A percentile compares a stretch with the other conserved stretches of the same genome.
These are phyloP conservation scores for Mortierella hygrophila DNA, from an alignment of 192 early-diverging fungal genomes.

Conservation along the genomic window DNA sequence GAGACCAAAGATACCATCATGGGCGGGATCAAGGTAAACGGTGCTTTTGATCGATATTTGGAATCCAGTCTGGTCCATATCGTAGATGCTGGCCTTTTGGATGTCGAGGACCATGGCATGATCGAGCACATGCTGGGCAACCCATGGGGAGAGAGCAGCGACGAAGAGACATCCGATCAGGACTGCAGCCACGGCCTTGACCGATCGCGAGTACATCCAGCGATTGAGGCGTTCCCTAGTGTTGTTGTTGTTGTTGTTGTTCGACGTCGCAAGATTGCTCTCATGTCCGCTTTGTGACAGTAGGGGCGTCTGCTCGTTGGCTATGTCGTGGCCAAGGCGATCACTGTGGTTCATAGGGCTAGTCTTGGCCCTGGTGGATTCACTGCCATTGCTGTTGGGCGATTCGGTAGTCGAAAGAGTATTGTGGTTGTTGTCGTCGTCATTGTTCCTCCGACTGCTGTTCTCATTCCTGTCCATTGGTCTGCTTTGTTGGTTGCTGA, in stretches of 20 bases:
- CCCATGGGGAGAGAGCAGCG: conserved; percentile 8
- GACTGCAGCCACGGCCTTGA: conserved; percentile 10
- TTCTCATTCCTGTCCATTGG: background rate
- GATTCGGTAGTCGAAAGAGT: background rate
- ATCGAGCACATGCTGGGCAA: conserved; percentile 45
- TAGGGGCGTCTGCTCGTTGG: conserved; percentile 28
- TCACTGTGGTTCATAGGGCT: background rate
- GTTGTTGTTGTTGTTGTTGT: background rate
- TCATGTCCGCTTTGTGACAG: conserved; percentile 4
- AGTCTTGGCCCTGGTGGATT: background rate
- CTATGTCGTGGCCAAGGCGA: conserved; percentile 17
- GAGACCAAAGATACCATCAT: conserved; percentile 42
- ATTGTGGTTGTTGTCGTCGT: background rate
- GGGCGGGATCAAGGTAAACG: conserved; percentile 21
- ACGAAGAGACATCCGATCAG: conserved; percentile 16
- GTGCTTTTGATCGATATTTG: conserved; percentile 37
- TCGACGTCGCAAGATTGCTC: background rate
- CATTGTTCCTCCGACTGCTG: background rate
- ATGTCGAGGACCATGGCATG: conserved; percentile 42
- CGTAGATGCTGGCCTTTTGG: conserved; percentile 31
- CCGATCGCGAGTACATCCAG: conserved; percentile 10
- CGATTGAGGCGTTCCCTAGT: conserved; percentile 7
- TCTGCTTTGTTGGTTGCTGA: background rate
- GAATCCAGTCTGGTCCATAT: conserved; percentile 49
- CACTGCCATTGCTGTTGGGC: conserved; percentile 5